phyloP scores from a whole-genome alignment of 2,329 filamentous ascomycete genomes.

The Pezicula neosporulosa region DNA sequence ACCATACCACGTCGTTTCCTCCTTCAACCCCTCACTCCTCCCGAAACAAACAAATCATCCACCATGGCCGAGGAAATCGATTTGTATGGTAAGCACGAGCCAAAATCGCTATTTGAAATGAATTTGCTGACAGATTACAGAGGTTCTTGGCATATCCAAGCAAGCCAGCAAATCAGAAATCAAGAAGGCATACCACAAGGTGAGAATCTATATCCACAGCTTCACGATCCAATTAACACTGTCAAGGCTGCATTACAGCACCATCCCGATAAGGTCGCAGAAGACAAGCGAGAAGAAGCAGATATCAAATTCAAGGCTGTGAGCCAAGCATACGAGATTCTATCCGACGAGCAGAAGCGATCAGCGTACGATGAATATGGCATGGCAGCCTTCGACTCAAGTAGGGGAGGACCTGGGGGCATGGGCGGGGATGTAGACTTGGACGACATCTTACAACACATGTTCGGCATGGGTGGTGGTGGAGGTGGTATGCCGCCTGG shows the following conservation, averaged over 20 bases:
- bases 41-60: constrained; percentile 8
- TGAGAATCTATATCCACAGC: constrained; percentile 33
- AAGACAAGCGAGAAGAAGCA: constrained; percentile 77
- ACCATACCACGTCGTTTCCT: neutral
- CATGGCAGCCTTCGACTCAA: constrained; percentile 89
- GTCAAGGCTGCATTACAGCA: constrained; percentile 76
- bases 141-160: constrained; percentile 73
- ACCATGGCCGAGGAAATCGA: constrained; percentile 42
- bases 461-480: constrained; percentile 78
- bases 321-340: constrained; percentile 95
- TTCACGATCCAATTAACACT: constrained; percentile 13
- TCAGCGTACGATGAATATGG: constrained; percentile 89
- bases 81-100: constrained; percentile 52
- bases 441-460: constrained; percentile 88
- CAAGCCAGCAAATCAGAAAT: constrained; percentile 75
- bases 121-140: constrained; percentile 44
- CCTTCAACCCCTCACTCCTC: neutral
- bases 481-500: constrained; percentile 36
- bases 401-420: constrained; percentile 60
- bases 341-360: constrained; percentile 92
- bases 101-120: neutral
- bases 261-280: constrained; percentile 94
- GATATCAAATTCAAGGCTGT: constrained; percentile 92
- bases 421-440: constrained; percentile 70
- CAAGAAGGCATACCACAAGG: constrained; percentile 96